Conservation (phyloP, 2,329 filamentous ascomycete genomes). For the Trematosphaeria pertusa region DNA sequence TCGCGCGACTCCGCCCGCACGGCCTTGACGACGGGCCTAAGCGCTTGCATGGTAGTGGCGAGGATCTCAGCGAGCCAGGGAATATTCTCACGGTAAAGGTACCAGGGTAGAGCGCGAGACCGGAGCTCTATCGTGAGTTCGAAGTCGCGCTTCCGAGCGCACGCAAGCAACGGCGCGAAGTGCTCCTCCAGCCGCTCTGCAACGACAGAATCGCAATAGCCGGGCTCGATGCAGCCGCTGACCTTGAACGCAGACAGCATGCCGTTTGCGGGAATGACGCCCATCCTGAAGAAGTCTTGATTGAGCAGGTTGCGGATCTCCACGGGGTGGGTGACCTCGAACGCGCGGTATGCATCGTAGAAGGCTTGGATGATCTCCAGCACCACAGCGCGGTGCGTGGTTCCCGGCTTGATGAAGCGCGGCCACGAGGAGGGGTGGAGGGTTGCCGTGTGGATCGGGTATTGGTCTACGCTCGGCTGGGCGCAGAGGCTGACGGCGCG, state of each 20-base stretch:
- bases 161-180: not conserved
- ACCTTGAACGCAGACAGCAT: not conserved
- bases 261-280: not conserved
- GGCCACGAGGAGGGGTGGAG: not conserved
- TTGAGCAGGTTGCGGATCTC: not conserved
- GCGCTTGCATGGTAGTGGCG: not conserved
- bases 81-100: not conserved
- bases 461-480: not conserved
- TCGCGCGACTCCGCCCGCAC: not conserved
- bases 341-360: not conserved
- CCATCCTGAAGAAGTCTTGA: slow-evolving; percentile 1
- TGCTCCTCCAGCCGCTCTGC: not conserved
- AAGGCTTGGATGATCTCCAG: not conserved
- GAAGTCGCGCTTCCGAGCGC: not conserved
- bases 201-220: not conserved
- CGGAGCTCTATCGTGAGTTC: not conserved
- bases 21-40: not conserved
- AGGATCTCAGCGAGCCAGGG: not conserved
- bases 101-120: not conserved
- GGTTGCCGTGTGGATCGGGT: not conserved
- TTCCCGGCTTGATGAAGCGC: slow-evolving; percentile 1
- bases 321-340: not conserved
- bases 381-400: not conserved
- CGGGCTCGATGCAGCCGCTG: not conserved
- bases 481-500: not conserved